Evolutionary conservation across 2,329 filamentous ascomycete genomes (phyloP).

Genomic region (Meredithiella fracta): DNA sequence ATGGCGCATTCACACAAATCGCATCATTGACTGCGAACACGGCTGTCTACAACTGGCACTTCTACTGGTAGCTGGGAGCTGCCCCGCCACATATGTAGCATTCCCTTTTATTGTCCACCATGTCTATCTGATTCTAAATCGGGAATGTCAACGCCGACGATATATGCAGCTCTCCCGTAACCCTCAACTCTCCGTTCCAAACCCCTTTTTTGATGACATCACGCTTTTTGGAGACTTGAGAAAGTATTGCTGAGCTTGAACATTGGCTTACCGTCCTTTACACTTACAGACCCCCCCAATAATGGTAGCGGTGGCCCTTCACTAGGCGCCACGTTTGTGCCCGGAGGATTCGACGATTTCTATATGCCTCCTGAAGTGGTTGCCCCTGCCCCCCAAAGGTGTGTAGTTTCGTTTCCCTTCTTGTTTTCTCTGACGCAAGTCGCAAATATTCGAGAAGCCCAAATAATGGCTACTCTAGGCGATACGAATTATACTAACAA

Average conservation of each 20-base stretch:
- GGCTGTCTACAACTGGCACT: too few relatives aligned
- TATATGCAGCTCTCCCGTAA: too few relatives aligned
- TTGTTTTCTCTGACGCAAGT: slow-evolving; percentile 1
- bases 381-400: slow-evolving; percentile 42
- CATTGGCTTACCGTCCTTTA: neutral
- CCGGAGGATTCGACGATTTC: slow-evolving; percentile 41
- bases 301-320: slow-evolving; percentile 13
- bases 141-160: too few relatives aligned
- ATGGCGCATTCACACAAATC: too few relatives aligned
- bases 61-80: too few relatives aligned
- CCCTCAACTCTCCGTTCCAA: too few relatives aligned
- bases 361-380: slow-evolving; percentile 41
- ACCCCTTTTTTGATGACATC: too few relatives aligned
- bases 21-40: too few relatives aligned
- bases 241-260: neutral
- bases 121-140: too few relatives aligned
- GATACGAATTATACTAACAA: slow-evolving; percentile 11
- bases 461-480: neutral
- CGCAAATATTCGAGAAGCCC: slow-evolving; percentile 1
- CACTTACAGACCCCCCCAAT: slow-evolving; percentile 8
- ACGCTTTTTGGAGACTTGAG: too few relatives aligned
- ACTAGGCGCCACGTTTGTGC: slow-evolving; percentile 41
- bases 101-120: too few relatives aligned
- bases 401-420: slow-evolving; percentile 8
- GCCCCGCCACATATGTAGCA: too few relatives aligned